phyloP scores from a whole-genome alignment of 2,329 filamentous ascomycete species.

The Stagonosporopsis vannaccii region DNA sequence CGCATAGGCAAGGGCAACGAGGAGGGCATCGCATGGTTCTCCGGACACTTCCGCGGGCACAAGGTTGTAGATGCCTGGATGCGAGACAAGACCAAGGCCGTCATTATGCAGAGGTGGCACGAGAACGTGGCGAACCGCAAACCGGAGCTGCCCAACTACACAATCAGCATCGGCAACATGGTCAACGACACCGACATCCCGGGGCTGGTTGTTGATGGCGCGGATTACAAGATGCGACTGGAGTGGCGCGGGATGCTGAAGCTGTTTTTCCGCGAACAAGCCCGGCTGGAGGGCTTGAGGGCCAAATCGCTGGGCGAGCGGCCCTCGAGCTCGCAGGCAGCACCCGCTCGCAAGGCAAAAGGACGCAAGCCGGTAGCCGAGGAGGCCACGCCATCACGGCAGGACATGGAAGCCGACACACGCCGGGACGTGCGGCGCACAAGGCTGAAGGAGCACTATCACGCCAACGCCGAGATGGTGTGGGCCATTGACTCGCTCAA shows the following conservation, averaged over 20 bases:
- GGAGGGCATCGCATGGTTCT: slow-evolving; percentile 24
- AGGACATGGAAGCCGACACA: slow-evolving; percentile 24
- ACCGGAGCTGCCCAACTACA: slow-evolving; percentile 44
- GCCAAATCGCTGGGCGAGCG: slow-evolving; percentile 5
- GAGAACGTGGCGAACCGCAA: slow-evolving; percentile 31
- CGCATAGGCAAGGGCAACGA: slow-evolving; percentile 23
- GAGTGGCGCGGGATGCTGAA: slow-evolving; percentile 40
- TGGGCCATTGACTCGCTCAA: slow-evolving; percentile 41
- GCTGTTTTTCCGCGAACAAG: slow-evolving; percentile 44
- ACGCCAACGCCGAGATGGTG: slow-evolving; percentile 34
- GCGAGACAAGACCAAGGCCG: slow-evolving; percentile 7
- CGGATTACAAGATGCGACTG: slow-evolving; percentile 31
- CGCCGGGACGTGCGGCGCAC: slow-evolving; percentile 34
- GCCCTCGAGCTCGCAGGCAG: not conserved
- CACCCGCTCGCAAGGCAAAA: slow-evolving; percentile 9
- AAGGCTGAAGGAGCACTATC: slow-evolving; percentile 34
- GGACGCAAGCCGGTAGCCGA: slow-evolving; percentile 21
- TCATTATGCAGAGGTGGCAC: slow-evolving; percentile 36
- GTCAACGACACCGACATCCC: slow-evolving; percentile 45
- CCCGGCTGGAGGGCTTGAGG: slow-evolving; percentile 20
- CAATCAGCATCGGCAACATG: slow-evolving; percentile 35
- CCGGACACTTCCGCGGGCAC: slow-evolving; percentile 21
- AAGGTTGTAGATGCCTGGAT: not conserved
- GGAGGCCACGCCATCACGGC: slow-evolving; percentile 8
- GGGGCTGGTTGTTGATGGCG: slow-evolving; percentile 27